Conservation (phyloP, 2,329 filamentous ascomycete species). For the Chaetomiaceae sp. region DNA sequence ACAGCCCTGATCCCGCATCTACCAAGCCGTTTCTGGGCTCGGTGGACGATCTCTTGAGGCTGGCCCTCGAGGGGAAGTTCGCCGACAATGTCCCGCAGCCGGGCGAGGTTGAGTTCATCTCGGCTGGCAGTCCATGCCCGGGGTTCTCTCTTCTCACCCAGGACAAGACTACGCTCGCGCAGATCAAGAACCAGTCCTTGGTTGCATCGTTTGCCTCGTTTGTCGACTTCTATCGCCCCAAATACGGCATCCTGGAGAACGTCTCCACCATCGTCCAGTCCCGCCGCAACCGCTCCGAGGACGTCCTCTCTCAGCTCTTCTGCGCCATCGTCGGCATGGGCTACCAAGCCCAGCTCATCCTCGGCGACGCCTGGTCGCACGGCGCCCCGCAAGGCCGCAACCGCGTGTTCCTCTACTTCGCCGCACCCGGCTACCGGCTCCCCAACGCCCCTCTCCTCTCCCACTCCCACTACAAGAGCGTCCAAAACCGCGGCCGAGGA, state of each 20-base stretch:
- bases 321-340: slow-evolving; percentile 70
- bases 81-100: slow-evolving; percentile 48
- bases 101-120: slow-evolving; percentile 64
- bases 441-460: slow-evolving; percentile 55
- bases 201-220: slow-evolving; percentile 72
- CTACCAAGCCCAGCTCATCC: slow-evolving; percentile 67
- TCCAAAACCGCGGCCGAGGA: slow-evolving; percentile 44
- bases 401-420: slow-evolving; percentile 67
- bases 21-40: slow-evolving; percentile 63
- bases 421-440: slow-evolving; percentile 59
- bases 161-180: slow-evolving; percentile 49
- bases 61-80: slow-evolving; percentile 50
- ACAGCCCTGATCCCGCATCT: slow-evolving; percentile 39
- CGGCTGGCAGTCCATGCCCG: slow-evolving; percentile 72
- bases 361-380: slow-evolving; percentile 65
- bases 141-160: slow-evolving; percentile 66
- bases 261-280: slow-evolving; percentile 60
- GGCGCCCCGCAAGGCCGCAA: slow-evolving; percentile 63
- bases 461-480: slow-evolving; percentile 53
- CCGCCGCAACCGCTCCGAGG: slow-evolving; percentile 42
- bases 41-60: slow-evolving; percentile 61
- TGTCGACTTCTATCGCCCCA: slow-evolving; percentile 68
- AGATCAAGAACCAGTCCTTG: slow-evolving; percentile 68
- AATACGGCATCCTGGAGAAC: slow-evolving; percentile 76
- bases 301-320: slow-evolving; percentile 69